phyloP scores from a whole-genome alignment of 2,329 filamentous ascomycete species.

The Aspergillus chevalieri region DNA sequence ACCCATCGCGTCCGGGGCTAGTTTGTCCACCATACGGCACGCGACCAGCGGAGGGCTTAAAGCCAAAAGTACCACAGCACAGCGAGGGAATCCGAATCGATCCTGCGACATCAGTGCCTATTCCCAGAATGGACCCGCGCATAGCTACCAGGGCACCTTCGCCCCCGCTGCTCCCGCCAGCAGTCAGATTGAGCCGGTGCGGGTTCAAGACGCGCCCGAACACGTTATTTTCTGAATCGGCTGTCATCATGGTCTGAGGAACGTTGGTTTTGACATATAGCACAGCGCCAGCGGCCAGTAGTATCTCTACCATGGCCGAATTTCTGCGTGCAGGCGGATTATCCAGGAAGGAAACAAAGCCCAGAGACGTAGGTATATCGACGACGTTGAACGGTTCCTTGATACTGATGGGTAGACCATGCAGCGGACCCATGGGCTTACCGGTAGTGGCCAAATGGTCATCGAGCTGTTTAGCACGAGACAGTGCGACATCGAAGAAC shows the following conservation, averaged over 20 bases:
- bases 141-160: slow-evolving; percentile 29
- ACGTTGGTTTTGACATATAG: slow-evolving; percentile 65
- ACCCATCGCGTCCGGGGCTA: slow-evolving; percentile 23
- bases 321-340: slow-evolving; percentile 36
- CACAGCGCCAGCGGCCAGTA: slow-evolving; percentile 56
- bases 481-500: slow-evolving; percentile 46
- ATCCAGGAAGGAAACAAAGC: slow-evolving; percentile 52
- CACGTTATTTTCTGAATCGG: slow-evolving; percentile 15
- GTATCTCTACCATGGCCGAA: slow-evolving; percentile 50
- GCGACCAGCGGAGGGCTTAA: slow-evolving; percentile 32
- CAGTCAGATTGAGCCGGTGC: slow-evolving; percentile 9
- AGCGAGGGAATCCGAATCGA: slow-evolving; percentile 38
- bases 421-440: slow-evolving; percentile 51
- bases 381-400: slow-evolving; percentile 44
- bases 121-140: slow-evolving; percentile 24
- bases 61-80: slow-evolving; percentile 36
- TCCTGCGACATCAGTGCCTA: slow-evolving; percentile 35
- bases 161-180: slow-evolving; percentile 21
- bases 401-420: slow-evolving; percentile 55
- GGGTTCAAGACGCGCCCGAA: slow-evolving; percentile 19
- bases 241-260: slow-evolving; percentile 43
- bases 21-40: slow-evolving; percentile 29
- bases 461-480: slow-evolving; percentile 45
- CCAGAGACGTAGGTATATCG: slow-evolving; percentile 55
- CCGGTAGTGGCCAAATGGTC: slow-evolving; percentile 34